These are phyloP conservation scores for Ustilago nuda DNA, from an alignment of 1,284 basidiomycete species.

Conservation along the genomic window DNA sequence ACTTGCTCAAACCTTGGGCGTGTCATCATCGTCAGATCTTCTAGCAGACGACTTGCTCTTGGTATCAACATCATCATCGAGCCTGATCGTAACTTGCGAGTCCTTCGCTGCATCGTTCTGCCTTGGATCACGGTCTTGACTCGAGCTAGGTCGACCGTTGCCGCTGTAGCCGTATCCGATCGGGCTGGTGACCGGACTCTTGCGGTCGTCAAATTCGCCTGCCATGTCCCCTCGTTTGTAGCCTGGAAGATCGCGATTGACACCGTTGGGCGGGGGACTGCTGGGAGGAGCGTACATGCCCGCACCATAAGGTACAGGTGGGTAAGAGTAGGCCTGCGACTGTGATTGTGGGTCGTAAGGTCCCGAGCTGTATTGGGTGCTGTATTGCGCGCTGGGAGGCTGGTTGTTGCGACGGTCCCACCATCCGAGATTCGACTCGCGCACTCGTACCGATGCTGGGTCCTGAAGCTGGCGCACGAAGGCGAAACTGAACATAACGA, in stretches of 20 bases:
- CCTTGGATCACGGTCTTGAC: slow-evolving; percentile 33
- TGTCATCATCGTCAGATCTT: slow-evolving; percentile 39
- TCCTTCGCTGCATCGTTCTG: slow-evolving; percentile 45
- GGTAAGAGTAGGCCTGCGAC: slow-evolving; percentile 40
- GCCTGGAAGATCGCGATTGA: slow-evolving; percentile 36
- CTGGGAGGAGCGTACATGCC: slow-evolving; percentile 32
- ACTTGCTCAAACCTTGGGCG: slow-evolving; percentile 33
- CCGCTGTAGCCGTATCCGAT: slow-evolving; percentile 30
- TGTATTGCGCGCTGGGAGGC: slow-evolving; percentile 43
- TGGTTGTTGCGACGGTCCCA: slow-evolving; percentile 33
- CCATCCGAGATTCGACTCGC: slow-evolving; percentile 29
- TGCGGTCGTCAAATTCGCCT: slow-evolving; percentile 48
- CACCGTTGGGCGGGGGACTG: slow-evolving; percentile 31
- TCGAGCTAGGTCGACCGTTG: slow-evolving; percentile 27
- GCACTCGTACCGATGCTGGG: slow-evolving; percentile 44
- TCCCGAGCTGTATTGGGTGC: slow-evolving; percentile 15
- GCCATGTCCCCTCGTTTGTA: slow-evolving; percentile 42
- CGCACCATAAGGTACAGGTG: slow-evolving; percentile 40
- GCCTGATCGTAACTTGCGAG: slow-evolving; percentile 38
- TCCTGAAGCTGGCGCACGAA: slow-evolving; percentile 57
- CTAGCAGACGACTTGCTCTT: slow-evolving; percentile 23
- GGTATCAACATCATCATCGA: slow-evolving; percentile 36
- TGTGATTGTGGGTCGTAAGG: slow-evolving; percentile 52
- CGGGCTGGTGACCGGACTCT: slow-evolving; percentile 37
- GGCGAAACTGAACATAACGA: slow-evolving; percentile 59